Conservation (phyloP, 768 basidiomycete genomes). For the Hydnomerulius pinastri region DNA sequence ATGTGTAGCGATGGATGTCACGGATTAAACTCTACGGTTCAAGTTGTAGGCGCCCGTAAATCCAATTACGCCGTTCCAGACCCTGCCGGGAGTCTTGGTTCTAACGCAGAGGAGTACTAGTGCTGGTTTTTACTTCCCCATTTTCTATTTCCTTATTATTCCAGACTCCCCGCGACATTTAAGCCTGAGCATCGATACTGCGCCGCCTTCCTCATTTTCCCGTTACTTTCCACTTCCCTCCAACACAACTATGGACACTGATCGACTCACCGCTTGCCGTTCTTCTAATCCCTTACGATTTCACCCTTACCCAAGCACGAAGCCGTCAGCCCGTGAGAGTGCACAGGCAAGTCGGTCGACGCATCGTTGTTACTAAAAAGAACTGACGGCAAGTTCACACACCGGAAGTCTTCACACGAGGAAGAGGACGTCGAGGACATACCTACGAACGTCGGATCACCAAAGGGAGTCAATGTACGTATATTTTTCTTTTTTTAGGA, state of each 20-base stretch:
- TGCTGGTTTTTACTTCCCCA: conserved; percentile 1
- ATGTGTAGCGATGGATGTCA: neutral
- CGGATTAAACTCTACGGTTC: neutral
- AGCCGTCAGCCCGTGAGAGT: conserved; percentile 24
- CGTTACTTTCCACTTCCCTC: neutral
- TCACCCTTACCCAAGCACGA: conserved; percentile 31
- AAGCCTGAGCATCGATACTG: neutral
- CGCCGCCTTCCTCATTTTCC: neutral
- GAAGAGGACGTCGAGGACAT: too few relatives aligned
- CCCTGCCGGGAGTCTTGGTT: conserved; percentile 4
- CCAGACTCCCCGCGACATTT: neutral
- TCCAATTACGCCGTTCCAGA: neutral
- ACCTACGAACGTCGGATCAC: neutral
- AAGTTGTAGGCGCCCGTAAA: conserved; percentile 3
- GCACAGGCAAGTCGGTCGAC: conserved; percentile 19
- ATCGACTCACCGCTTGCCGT: conserved; percentile 24
- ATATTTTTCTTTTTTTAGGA: too few relatives aligned
- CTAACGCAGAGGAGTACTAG: neutral
- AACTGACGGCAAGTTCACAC: conserved; percentile 3
- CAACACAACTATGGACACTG: conserved; percentile 16
- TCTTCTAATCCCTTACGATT: conserved; percentile 30
- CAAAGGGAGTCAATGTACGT: too few relatives aligned
- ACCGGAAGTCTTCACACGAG: conserved; percentile 10
- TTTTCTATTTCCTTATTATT: conserved; percentile 3
- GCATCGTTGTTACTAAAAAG: conserved; percentile 8